Conservation (phyloP, 225 moss, liverwort and hornwort genomes). For the Rhytidiadelphus loreus region DNA sequence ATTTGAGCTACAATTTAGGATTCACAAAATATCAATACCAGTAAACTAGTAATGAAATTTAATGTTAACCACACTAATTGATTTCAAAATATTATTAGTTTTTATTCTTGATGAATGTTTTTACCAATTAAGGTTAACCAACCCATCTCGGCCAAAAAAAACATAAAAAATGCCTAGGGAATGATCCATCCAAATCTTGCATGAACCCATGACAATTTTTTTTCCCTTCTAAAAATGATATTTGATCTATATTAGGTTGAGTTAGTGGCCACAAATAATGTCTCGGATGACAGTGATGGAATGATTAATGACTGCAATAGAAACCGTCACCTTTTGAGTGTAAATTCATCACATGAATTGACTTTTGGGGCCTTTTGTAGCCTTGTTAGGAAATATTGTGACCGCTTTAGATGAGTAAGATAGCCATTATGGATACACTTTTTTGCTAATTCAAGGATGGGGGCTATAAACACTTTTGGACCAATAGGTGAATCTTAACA, state of each 20-base stretch:
- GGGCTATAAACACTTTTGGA: too few species aligned
- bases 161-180: not conserved
- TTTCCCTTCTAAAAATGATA: not conserved
- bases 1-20: not conserved
- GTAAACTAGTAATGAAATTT: not conserved
- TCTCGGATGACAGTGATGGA: not conserved
- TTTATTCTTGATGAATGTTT: not conserved
- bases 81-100: not conserved
- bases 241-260: not conserved
- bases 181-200: not conserved
- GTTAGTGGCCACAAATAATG: not conserved
- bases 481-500: too few species aligned
- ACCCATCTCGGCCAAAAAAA: not conserved
- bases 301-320: not conserved
- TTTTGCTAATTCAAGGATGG: too few species aligned
- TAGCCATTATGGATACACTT: not conserved
- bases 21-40: fast-evolving
- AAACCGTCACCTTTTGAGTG: not conserved
- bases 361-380: not conserved
- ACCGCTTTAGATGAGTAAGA: not conserved
- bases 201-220: fast-evolving
- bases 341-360: not conserved
- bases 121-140: not conserved
- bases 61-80: not conserved
- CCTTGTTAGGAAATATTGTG: not conserved